Evolutionary conservation across 345 rosid genomes (phyloP).

Genomic region (Turritis glabra): DNA sequence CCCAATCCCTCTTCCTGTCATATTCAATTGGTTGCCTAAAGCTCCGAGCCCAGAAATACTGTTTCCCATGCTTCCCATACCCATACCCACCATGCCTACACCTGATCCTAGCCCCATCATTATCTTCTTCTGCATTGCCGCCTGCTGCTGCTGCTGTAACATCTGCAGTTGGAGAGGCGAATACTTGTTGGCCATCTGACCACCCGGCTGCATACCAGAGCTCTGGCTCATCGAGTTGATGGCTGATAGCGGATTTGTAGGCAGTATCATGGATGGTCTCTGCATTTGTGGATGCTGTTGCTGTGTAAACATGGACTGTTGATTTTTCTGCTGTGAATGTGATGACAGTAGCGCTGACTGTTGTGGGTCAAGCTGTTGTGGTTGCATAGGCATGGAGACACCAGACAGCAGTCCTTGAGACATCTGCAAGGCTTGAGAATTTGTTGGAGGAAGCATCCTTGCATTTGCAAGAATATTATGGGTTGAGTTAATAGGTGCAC

Average conservation of each 20-base stretch:
- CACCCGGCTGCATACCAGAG: slow-evolving; percentile 71
- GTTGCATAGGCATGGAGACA: slow-evolving; percentile 64
- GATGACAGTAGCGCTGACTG: slow-evolving; percentile 50
- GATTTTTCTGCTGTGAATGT: slow-evolving; percentile 49
- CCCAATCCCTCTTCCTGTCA: slow-evolving; percentile 73
- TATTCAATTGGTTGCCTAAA: slow-evolving; percentile 55
- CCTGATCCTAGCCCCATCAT: slow-evolving; percentile 72
- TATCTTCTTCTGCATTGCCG: slow-evolving; percentile 63
- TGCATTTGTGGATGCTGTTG: slow-evolving; percentile 75
- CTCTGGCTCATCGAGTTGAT: slow-evolving; percentile 64
- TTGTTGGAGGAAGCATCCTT: slow-evolving; percentile 78
- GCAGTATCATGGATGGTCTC: slow-evolving; percentile 66
- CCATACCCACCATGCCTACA: slow-evolving; percentile 50
- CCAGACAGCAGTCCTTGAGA: slow-evolving; percentile 69
- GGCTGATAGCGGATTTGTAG: slow-evolving; percentile 60
- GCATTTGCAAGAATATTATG: slow-evolving; percentile 54
- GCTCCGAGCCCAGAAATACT: slow-evolving; percentile 66
- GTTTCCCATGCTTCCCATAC: slow-evolving; percentile 64
- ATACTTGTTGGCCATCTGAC: slow-evolving; percentile 71
- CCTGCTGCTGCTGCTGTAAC: slow-evolving; percentile 59
- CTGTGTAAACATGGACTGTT: slow-evolving; percentile 58
- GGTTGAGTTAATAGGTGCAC: slow-evolving; percentile 47
- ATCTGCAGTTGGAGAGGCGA: slow-evolving; percentile 69
- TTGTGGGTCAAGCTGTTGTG: slow-evolving; percentile 64
- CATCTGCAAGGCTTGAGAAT: slow-evolving; percentile 68